These are phyloP conservation scores for Suillus bovinus DNA, from an alignment of 768 basidiomycete genomes.

Conservation along the genomic window DNA sequence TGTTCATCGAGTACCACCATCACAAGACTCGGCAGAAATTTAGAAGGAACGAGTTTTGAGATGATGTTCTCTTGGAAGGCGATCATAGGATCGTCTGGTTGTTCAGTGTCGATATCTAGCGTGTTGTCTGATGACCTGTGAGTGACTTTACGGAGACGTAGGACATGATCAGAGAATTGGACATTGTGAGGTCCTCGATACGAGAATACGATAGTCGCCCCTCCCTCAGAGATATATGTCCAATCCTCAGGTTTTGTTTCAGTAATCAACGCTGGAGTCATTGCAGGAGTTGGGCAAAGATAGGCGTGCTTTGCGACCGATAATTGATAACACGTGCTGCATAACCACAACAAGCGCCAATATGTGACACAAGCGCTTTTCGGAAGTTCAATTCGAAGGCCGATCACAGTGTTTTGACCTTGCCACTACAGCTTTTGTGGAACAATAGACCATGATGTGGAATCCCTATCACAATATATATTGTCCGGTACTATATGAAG, in stretches of 20 bases:
- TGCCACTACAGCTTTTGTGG: background rate
- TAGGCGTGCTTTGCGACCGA: background rate
- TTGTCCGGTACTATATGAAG: background rate
- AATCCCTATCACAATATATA: background rate
- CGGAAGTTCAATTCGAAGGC: background rate
- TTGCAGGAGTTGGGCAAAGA: background rate
- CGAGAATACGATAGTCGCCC: conserved; percentile 85
- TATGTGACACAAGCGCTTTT: background rate
- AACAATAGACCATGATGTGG: background rate
- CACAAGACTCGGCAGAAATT: conserved; percentile 59
- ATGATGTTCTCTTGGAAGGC: conserved; percentile 68
- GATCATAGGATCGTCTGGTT: conserved; percentile 24
- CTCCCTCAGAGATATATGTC: conserved; percentile 91
- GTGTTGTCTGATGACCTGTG: background rate
- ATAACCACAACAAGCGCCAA: background rate
- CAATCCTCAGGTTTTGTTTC: conserved; percentile 54
- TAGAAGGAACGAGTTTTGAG: conserved; percentile 58
- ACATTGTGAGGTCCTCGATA: conserved; percentile 61
- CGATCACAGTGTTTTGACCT: background rate
- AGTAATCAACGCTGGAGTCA: conserved; percentile 21
- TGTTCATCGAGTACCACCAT: conserved; percentile 42
- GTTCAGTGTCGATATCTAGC: background rate
- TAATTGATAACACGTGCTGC: background rate
- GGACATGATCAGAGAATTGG: conserved; percentile 60
- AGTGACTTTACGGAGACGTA: conserved; percentile 72